phyloP scores from a whole-genome alignment of 83 land plant genomes.

The Picea abies region DNA sequence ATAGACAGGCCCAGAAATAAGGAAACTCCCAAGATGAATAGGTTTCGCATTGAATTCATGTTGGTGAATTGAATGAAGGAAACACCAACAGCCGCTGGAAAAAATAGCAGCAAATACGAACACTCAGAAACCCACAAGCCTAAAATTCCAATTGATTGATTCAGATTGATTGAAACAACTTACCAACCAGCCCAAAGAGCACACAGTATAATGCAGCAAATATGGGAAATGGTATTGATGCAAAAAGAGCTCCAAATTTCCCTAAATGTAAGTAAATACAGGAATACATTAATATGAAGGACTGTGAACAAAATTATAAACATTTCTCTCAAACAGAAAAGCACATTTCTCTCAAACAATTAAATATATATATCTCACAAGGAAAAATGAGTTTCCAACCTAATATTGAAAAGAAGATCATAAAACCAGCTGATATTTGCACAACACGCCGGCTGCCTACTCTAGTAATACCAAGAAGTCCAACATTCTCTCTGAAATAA shows the following conservation, averaged over 20 bases:
- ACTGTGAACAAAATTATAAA: not conserved
- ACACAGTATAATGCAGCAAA: conserved; percentile 73
- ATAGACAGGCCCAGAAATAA: too few species aligned
- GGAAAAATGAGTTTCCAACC: conserved; percentile 13
- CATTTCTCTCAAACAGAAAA: not conserved
- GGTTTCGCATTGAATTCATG: conserved; percentile 46
- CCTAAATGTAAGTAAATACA: conserved; percentile 23
- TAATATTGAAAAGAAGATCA: conserved; percentile 42
- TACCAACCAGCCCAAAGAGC: conserved; percentile 66
- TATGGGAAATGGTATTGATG: conserved; percentile 68
- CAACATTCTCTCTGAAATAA: conserved; percentile 40
- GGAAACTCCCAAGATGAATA: too few species aligned
- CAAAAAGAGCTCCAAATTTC: conserved; percentile 78
- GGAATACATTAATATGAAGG: not conserved
- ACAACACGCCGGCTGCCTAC: conserved; percentile 42
- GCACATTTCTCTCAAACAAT: not conserved
- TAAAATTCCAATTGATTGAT: not conserved
- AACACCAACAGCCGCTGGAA: conserved; percentile 47
- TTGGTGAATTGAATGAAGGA: conserved; percentile 54
- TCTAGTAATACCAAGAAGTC: conserved; percentile 38
- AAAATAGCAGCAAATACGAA: not conserved
- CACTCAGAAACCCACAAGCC: not conserved
- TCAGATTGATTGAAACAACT: not conserved
- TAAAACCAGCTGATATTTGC: conserved; percentile 42
- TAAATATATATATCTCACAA: not conserved